A percentile compares a stretch with the other conserved stretches of the same genome.
phyloP scores from a whole-genome alignment of 1,284 basidiomycete genomes.

The Heterobasidion occidentale region DNA sequence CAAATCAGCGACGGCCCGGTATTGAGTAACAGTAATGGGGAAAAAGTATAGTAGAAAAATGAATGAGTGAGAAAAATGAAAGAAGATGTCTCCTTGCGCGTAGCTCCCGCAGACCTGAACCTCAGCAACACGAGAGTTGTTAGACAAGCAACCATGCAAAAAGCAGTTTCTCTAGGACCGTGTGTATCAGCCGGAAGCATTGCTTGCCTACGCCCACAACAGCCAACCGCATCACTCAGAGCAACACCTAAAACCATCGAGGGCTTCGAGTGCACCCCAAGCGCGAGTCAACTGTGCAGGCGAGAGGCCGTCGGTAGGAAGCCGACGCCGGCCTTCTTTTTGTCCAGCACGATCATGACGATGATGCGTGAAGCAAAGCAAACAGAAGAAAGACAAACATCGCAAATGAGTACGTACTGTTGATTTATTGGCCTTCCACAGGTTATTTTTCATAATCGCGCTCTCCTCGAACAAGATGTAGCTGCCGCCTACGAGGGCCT shows the following conservation, averaged over 20 bases:
- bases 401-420: conserved; percentile 43
- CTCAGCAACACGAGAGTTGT: conserved; percentile 77
- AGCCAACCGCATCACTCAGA: conserved; percentile 16
- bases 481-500: conserved; percentile 79
- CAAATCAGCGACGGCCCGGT: conserved; percentile 1
- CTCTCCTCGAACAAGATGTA: conserved; percentile 73
- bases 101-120: conserved; percentile 72
- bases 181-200: conserved; percentile 75
- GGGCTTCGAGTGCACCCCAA: conserved; percentile 35
- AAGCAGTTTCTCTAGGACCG: conserved; percentile 63
- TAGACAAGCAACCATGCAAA: conserved; percentile 38
- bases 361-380: neutral
- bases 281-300: conserved; percentile 15
- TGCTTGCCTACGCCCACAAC: conserved; percentile 27
- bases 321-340: conserved; percentile 87
- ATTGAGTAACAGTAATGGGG: conserved; percentile 8
- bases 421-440: conserved; percentile 35
- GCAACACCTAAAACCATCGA: conserved; percentile 36
- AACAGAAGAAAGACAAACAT: neutral
- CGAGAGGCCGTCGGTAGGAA: conserved; percentile 53
- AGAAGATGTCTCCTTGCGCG: conserved; percentile 61
- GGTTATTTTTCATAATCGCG: conserved; percentile 44
- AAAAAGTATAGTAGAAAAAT: conserved; percentile 14
- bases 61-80: conserved; percentile 13
- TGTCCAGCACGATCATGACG: conserved; percentile 36